Conservation (phyloP, 208 protist genomes). For the Leptomonas pyrrhocoris region DNA sequence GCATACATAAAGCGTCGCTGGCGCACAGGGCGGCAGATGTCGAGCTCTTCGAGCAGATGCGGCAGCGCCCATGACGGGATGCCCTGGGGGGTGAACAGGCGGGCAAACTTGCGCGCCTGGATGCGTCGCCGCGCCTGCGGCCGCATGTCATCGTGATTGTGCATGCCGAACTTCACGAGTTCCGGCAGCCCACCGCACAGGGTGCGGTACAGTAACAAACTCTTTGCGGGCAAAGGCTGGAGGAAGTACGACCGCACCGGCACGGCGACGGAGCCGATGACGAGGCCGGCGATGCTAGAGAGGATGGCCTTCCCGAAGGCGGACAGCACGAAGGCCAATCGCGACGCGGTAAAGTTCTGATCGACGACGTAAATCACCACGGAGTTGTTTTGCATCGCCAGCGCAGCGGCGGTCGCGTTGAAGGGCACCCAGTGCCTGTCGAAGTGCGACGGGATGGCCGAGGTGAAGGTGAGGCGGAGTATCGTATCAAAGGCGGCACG, state of each 20-base stretch:
- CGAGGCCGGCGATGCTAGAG: conserved; percentile 48
- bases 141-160: conserved; percentile 71
- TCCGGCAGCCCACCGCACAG: conserved; percentile 55
- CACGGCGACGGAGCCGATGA: conserved; percentile 48
- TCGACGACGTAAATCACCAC: conserved; percentile 14
- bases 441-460: conserved; percentile 34
- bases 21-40: conserved; percentile 62
- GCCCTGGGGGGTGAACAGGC: conserved; percentile 54
- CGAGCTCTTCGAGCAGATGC: conserved; percentile 80
- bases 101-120: conserved; percentile 65
- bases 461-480: conserved; percentile 61
- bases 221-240: conserved; percentile 50
- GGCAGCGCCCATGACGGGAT: conserved; percentile 75
- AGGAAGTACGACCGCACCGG: conserved; percentile 61
- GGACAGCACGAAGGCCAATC: conserved; percentile 56
- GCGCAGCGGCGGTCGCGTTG: conserved; percentile 43
- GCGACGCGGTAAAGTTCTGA: conserved; percentile 30
- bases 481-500: conserved; percentile 50
- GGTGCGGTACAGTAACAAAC: conserved; percentile 54
- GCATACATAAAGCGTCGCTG: conserved; percentile 78
- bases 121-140: conserved; percentile 60
- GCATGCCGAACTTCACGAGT: conserved; percentile 53
- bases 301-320: conserved; percentile 55
- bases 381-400: conserved; percentile 32
- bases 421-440: conserved; percentile 42